These are phyloP conservation scores for Pseudonitzschia multiseries DNA, from an alignment of 108 stramenopile species.

Conservation along the genomic window DNA sequence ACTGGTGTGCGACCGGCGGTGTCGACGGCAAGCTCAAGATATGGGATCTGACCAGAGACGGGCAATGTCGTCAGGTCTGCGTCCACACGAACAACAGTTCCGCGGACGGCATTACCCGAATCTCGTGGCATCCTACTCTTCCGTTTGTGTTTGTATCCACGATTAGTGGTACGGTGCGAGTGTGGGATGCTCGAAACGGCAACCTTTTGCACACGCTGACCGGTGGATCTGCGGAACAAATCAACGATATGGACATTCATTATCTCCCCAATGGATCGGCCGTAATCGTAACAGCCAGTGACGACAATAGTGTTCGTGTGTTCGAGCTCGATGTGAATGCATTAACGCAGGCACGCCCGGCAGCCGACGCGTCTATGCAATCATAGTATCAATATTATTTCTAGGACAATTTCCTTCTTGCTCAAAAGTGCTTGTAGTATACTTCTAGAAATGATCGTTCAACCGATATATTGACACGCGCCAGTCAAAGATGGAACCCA, in stretches of 20 bases:
- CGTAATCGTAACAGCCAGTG: conserved; percentile 71
- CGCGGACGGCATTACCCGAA: conserved; percentile 62
- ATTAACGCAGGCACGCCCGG: neutral
- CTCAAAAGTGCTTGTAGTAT: no score
- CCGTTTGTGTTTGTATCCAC: conserved; percentile 76
- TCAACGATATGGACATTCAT: conserved; percentile 73
- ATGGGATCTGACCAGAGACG: conserved; percentile 78
- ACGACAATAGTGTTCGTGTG: conserved; percentile 77
- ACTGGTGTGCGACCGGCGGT: conserved; percentile 89
- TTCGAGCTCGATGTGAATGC: conserved; percentile 56
- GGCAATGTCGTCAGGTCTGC: conserved; percentile 55
- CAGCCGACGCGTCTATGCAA: neutral
- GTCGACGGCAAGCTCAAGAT: conserved; percentile 84
- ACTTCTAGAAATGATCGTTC: no score
- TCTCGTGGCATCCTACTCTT: conserved; percentile 79
- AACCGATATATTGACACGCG: no score
- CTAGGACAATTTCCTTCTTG: neutral
- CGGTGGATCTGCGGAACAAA: conserved; percentile 76
- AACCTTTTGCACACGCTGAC: conserved; percentile 56
- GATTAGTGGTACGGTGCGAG: conserved; percentile 73
- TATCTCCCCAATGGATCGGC: conserved; percentile 40
- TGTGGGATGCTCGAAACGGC: conserved; percentile 93
- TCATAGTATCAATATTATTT: neutral
- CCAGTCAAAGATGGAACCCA: no score
- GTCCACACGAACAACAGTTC: neutral